Conservation (phyloP, 176 grass and related monocot genomes). For the Cenchrus purpureus region DNA sequence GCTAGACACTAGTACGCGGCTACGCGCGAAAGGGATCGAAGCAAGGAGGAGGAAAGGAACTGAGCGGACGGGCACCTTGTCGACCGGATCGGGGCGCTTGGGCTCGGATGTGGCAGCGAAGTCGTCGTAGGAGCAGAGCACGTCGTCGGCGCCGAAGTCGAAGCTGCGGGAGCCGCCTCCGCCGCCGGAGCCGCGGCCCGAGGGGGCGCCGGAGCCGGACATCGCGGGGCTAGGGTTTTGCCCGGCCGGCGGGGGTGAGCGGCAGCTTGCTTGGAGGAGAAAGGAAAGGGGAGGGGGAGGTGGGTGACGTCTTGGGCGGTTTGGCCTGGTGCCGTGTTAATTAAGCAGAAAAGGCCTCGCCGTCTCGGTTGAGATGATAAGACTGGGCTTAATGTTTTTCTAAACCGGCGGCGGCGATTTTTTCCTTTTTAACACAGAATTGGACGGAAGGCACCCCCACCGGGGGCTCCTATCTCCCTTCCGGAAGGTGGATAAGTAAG, state of each 20-base stretch:
- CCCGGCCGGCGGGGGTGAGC: background rate
- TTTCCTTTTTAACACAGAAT: background rate
- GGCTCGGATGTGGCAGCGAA: constrained; percentile 57
- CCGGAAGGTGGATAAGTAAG: no score
- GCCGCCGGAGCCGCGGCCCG: constrained; percentile 44
- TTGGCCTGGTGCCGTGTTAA: constrained; percentile 20
- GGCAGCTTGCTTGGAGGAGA: constrained; percentile 37
- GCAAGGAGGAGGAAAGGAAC: background rate
- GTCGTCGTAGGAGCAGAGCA: constrained; percentile 83
- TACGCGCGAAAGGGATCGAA: background rate
- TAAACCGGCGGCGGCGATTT: background rate
- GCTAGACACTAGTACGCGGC: background rate
- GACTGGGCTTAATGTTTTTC: constrained; percentile 7
- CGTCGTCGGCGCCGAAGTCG: constrained; percentile 78
- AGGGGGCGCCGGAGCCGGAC: constrained; percentile 57
- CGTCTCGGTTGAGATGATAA: background rate
- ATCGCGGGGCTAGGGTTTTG: constrained; percentile 47
- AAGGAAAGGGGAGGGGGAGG: background rate
- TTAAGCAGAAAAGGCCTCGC: constrained; percentile 24
- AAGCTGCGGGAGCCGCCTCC: constrained; percentile 47
- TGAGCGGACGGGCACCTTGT: constrained; percentile 45
- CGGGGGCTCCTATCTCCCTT: no score
- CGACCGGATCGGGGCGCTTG: constrained; percentile 59
- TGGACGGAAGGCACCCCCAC: no score
- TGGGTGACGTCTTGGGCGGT: constrained; percentile 28